phyloP scores from a whole-genome alignment of 192 early-diverging fungal genomes.

The Phlyctochytrium planicorne region DNA sequence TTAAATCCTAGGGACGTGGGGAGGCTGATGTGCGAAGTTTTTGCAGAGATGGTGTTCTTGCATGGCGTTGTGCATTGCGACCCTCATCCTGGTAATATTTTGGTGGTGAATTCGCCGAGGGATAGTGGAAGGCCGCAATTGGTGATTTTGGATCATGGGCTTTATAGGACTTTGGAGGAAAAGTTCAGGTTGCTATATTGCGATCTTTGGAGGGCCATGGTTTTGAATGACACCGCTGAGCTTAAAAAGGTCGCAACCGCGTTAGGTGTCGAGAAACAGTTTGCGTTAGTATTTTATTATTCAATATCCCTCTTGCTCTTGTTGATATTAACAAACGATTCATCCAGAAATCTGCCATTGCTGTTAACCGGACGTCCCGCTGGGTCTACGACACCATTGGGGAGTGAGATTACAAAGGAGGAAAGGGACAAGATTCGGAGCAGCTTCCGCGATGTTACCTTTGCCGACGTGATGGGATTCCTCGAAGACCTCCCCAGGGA shows the following conservation, averaged over 20 bases:
- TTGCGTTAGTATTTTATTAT: neutral
- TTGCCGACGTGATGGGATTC: conserved; percentile 52
- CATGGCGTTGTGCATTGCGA: conserved; percentile 80
- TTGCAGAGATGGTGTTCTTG: conserved; percentile 66
- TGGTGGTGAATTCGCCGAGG: conserved; percentile 39
- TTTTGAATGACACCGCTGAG: conserved; percentile 39
- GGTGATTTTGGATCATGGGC: conserved; percentile 75
- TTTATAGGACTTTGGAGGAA: conserved; percentile 55
- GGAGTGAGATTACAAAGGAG: conserved; percentile 37
- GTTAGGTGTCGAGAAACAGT: neutral
- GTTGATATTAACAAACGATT: conserved; percentile 26
- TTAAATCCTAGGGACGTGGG: conserved; percentile 54
- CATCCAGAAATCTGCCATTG: conserved; percentile 45
- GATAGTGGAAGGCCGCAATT: conserved; percentile 57
- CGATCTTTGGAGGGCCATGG: conserved; percentile 48
- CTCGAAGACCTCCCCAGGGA: conserved; percentile 52
- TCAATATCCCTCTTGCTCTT: neutral
- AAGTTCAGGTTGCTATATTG: conserved; percentile 36
- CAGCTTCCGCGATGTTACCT: conserved; percentile 38
- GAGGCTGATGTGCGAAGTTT: conserved; percentile 65
- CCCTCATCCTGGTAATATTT: conserved; percentile 67
- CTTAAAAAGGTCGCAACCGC: conserved; percentile 27
- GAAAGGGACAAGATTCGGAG: conserved; percentile 30
- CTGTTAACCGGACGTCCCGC: conserved; percentile 47
- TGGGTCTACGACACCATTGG: conserved; percentile 34